Percentiles rank a stretch among this genome's conserved stretches.
Evolutionary conservation across 768 basidiomycete genomes (phyloP).

Genomic region (Galerina marginata): DNA sequence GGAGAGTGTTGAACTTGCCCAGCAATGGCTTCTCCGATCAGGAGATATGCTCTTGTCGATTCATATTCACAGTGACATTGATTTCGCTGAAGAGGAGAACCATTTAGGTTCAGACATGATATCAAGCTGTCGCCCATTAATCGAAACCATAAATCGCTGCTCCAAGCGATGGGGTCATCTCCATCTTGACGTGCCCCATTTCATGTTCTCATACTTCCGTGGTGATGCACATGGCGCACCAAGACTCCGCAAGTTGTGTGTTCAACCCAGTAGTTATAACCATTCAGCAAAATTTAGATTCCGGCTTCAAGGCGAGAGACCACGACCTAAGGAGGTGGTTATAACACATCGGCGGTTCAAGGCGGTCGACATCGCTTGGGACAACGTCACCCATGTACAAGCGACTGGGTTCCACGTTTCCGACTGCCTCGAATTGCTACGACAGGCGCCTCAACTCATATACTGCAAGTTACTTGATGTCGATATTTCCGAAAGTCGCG

Average conservation of each 20-base stretch:
- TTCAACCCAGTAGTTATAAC: background rate
- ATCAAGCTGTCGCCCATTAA: background rate
- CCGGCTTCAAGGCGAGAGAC: too few species aligned
- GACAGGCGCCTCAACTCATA: background rate
- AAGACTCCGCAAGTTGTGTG: background rate
- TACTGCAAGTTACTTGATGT: background rate
- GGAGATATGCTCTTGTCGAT: constrained; percentile 4
- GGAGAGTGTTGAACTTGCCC: background rate
- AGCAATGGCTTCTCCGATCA: background rate
- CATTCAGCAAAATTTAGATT: background rate
- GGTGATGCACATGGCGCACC: background rate
- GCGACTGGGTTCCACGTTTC: too few species aligned
- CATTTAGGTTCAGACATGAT: too few species aligned
- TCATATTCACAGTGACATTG: background rate
- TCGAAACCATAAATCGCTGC: background rate
- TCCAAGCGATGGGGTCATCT: background rate
- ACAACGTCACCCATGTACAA: background rate
- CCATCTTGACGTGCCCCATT: background rate
- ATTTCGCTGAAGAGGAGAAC: too few species aligned
- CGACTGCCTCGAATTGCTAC: background rate
- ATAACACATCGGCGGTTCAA: background rate
- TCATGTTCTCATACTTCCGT: background rate
- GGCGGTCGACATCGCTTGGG: background rate
- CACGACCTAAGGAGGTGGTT: background rate
- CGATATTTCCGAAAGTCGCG: too few species aligned